Base-by-base conservation (phyloP, 1,139 yeast species). In the Lodderomyces orthopsilosis region DNA sequence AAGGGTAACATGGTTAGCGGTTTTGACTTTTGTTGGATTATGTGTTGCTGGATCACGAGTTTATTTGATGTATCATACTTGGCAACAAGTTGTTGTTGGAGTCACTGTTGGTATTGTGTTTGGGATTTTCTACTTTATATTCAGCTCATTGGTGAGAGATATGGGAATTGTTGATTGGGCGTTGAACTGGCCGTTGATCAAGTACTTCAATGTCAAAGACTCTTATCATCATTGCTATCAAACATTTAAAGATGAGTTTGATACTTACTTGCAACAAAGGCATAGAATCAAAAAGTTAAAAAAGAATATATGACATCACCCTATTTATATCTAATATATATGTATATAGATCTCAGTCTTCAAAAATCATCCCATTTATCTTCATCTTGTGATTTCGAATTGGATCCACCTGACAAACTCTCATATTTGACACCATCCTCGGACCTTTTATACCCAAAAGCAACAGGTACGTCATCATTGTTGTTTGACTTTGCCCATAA, bases 51-150 rank as follows among this genome's bases (percentile, higher is more conserved):
- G 70, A 46, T 87, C 96, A 4, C 70, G 98, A 44, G 85, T 87
- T 15, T 85, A 89, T 61, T 68, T 93, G 46, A 71, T 76, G 47
- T 93, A 93, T 61, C 98, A 93, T 61, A 77, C 88, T 19, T 47
- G 67, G 23, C 69, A 68, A 35, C 98, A 93, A 61, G 95, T 91
- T 1, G 43, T 75, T 10, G 86, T 85, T 9, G 98, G 98, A 0
- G 67, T 77, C 3, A 55, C 75, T 18, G 61, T 85, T 12, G 98
- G 98, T 0, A 54, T 68, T 0, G 56, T 74, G 0, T 59, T 81
- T 15, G 95, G 95, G 0, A 53, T 77, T 9, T 49, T 61, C 0
- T 90, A 85, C 69, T 86, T 80, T 56, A 52, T 75, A 8, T 61
- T 73, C 1, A 75, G 79, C 4, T 66, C 79, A 0, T 47, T 81